Conservation (phyloP, 257 asterid genomes). For the Solanum okadae region DNA sequence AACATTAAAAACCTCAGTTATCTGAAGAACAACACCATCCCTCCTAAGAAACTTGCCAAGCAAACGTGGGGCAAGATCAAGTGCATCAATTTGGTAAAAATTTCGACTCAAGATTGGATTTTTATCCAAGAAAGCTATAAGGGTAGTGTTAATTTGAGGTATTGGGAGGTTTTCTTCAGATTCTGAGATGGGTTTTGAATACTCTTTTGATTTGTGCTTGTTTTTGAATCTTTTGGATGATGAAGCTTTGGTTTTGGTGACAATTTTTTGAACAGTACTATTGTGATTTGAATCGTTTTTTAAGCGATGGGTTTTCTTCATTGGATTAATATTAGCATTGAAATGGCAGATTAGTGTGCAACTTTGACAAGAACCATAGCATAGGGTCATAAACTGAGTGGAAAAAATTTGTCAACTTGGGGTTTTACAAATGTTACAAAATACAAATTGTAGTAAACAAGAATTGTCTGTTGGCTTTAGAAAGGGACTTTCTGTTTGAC, state of each 20-base stretch:
- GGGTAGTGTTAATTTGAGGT: conserved; percentile 6
- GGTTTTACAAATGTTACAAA: background rate
- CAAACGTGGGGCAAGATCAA: conserved; percentile 92
- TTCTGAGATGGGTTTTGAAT: conserved; percentile 10
- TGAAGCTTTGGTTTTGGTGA: background rate
- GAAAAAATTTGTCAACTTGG: background rate
- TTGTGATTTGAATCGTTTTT: conserved; percentile 4
- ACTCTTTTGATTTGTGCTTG: conserved; percentile 1
- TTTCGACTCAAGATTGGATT: conserved; percentile 37
- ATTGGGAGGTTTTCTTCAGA: background rate
- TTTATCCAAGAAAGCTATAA: conserved; percentile 16
- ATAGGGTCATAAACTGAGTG: background rate
- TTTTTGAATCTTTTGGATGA: conserved; percentile 14
- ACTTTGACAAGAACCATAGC: background rate
- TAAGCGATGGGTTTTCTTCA: conserved; percentile 9
- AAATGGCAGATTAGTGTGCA: background rate
- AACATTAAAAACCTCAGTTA: conserved; percentile 56
- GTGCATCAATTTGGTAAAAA: conserved; percentile 86
- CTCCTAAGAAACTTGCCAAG: conserved; percentile 81
- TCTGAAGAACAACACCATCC: conserved; percentile 79
- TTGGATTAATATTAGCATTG: conserved; percentile 21
- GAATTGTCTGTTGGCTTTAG: too few species aligned
- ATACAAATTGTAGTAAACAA: background rate
- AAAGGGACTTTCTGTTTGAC: too few species aligned
- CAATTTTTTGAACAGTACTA: conserved; percentile 3